Conservation (phyloP, 345 rosid genomes). For the Stellera chamaejasme region DNA sequence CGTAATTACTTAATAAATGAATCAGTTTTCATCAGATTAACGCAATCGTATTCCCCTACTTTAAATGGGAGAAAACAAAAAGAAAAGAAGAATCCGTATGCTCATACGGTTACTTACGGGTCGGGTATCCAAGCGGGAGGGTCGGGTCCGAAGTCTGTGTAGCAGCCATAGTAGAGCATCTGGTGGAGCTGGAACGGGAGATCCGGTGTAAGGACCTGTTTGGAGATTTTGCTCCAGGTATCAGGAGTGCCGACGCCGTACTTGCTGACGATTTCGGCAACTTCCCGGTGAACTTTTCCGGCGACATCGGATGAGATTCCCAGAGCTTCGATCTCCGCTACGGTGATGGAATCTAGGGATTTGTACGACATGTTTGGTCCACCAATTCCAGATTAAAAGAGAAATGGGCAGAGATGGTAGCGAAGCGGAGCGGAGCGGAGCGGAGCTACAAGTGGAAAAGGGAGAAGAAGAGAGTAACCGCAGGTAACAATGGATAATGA, state of each 20-base stretch:
- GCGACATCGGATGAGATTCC: constrained; percentile 43
- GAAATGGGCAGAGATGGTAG: neutral
- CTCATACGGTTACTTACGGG: constrained; percentile 31
- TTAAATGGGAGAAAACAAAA: neutral
- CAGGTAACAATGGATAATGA: neutral
- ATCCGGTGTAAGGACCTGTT: constrained; percentile 43
- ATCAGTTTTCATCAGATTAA: neutral
- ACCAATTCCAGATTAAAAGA: neutral
- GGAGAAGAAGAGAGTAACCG: neutral
- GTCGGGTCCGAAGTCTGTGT: constrained; percentile 68
- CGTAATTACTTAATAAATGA: neutral
- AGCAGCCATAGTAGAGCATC: constrained; percentile 83
- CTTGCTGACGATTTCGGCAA: constrained; percentile 28
- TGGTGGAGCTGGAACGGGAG: constrained; percentile 87
- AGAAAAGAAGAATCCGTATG: neutral
- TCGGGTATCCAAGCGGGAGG: constrained; percentile 92
- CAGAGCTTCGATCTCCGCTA: constrained; percentile 46
- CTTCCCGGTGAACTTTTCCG: constrained; percentile 26
- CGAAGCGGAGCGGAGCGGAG: neutral
- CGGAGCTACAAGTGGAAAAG: neutral
- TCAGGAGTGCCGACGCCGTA: constrained; percentile 36
- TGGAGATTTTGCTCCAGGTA: constrained; percentile 52
- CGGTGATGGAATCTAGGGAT: constrained; percentile 39
- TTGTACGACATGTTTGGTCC: constrained; percentile 30
- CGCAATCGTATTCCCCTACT: neutral